phyloP scores from a whole-genome alignment of 225 moss, liverwort and hornwort genomes.

The Takakia lepidozioides region DNA sequence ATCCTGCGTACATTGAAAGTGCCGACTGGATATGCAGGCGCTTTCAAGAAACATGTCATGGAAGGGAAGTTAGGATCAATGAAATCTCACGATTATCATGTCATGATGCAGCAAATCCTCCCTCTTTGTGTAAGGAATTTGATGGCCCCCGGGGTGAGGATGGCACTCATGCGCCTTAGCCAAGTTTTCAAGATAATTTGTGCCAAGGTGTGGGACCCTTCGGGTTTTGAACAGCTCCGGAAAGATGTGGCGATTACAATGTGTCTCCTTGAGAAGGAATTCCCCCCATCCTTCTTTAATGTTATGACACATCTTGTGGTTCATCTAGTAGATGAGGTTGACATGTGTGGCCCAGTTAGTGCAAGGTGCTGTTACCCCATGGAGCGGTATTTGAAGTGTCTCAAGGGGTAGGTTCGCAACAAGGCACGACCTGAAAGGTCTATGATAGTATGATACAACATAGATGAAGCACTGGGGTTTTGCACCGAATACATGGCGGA shows the following conservation, averaged over 20 bases:
- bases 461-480: conserved; percentile 3
- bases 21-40: background rate
- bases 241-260: too few species aligned
- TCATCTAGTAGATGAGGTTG: conserved; percentile 1
- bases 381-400: too few species aligned
- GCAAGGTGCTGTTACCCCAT: background rate
- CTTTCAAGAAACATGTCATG: background rate
- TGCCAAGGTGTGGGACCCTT: background rate
- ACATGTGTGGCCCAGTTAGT: background rate
- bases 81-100: conserved; percentile 3
- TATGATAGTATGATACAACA: conserved; percentile 1
- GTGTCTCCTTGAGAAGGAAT: background rate
- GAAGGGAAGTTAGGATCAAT: background rate
- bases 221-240: background rate
- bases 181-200: background rate
- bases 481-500: background rate
- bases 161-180: background rate
- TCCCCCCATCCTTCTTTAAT: conserved; percentile 1
- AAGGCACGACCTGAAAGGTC: background rate
- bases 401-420: background rate
- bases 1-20: background rate
- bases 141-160: too few species aligned
- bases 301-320: conserved; percentile 1
- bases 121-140: background rate
- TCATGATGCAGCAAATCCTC: background rate